Evolutionary conservation across 208 protist genomes (phyloP).

Genomic region (Trichomonas tenax): DNA sequence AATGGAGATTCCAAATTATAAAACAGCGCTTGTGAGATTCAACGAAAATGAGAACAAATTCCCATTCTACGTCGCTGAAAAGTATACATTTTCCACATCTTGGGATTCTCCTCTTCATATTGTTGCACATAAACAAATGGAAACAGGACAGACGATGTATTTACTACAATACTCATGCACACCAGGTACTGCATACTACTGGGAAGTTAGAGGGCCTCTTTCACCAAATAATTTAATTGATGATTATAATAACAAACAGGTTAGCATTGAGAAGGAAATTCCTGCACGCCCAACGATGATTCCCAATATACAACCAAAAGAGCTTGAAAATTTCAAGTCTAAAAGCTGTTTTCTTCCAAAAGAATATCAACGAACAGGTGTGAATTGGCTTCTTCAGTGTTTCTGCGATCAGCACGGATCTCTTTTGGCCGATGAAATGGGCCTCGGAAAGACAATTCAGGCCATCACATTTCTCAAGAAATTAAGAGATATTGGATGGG

Average conservation of each 20-base stretch:
- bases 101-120: neutral
- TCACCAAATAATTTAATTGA: neutral
- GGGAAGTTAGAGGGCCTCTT: neutral
- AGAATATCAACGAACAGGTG: conserved; percentile 4
- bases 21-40: neutral
- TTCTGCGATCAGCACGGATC: conserved; percentile 77
- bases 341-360: neutral
- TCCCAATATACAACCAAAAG: neutral
- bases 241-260: neutral
- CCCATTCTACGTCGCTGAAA: neutral
- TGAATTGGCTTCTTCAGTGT: conserved; percentile 80
- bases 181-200: neutral
- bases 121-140: neutral
- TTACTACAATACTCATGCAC: neutral
- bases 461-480: neutral
- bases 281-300: neutral
- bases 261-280: neutral
- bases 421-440: conserved; percentile 93
- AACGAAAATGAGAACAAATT: neutral
- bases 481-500: neutral
- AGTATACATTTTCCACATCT: neutral
- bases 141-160: neutral
- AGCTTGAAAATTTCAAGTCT: neutral
- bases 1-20: neutral
- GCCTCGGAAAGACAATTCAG: conserved; percentile 28